These are phyloP conservation scores for Firmiana major DNA, from an alignment of 345 rosid genomes.

Conservation along the genomic window DNA sequence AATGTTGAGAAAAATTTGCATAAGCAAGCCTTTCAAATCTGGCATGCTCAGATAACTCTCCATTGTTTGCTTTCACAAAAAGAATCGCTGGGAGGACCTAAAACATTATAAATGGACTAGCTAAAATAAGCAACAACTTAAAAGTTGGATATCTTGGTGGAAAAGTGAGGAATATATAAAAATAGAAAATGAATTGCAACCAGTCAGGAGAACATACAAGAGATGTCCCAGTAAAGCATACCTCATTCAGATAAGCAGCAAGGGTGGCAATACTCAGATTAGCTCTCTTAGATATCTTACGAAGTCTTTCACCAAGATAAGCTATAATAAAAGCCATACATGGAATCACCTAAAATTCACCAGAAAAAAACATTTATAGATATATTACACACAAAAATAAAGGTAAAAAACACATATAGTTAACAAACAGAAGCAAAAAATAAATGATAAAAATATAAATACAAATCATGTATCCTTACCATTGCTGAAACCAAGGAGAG, in stretches of 20 bases:
- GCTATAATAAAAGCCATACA: conserved; percentile 65
- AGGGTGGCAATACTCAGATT: conserved; percentile 64
- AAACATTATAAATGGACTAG: neutral
- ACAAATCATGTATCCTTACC: conserved; percentile 38
- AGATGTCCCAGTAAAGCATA: conserved; percentile 17
- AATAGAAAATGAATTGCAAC: neutral
- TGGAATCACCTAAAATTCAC: conserved; percentile 57
- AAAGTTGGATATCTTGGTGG: neutral
- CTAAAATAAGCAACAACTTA: neutral
- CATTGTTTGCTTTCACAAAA: conserved; percentile 89
- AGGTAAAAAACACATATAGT: neutral
- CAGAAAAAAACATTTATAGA: neutral
- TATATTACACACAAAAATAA: neutral
- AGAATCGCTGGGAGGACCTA: conserved; percentile 88
- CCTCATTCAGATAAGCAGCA: conserved; percentile 88
- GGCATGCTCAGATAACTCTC: conserved; percentile 64
- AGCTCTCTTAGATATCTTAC: conserved; percentile 69
- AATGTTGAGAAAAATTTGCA: conserved; percentile 50
- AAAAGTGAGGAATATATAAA: neutral
- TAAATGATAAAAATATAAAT: neutral
- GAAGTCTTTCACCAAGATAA: conserved; percentile 71
- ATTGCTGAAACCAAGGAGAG: conserved; percentile 69
- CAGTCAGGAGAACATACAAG: neutral
- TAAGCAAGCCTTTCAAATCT: conserved; percentile 72
- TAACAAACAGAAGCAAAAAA: conserved; percentile 4